A percentile compares a stretch with the other conserved stretches of the same genome.
Conservation (phyloP, 495 filamentous ascomycete species). For the Aspergillus biplanus region DNA sequence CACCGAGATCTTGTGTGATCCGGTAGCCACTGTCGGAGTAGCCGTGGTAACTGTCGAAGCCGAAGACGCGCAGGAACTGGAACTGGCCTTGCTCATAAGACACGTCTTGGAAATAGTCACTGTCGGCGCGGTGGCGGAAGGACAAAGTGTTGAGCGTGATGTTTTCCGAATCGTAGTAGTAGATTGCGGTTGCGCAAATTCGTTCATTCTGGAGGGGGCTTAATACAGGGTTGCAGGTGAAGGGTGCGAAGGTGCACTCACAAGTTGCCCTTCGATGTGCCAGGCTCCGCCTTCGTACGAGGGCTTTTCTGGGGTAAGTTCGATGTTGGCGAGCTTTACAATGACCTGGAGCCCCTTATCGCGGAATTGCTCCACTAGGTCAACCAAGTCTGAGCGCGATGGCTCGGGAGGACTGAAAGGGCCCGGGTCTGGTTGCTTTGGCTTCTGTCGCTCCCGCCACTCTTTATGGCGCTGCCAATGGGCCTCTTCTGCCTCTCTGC, state of each 20-base stretch:
- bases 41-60: neutral
- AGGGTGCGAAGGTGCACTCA: neutral
- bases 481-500: too few relatives aligned
- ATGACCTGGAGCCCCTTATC: conserved; percentile 10
- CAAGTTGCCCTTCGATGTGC: conserved; percentile 51
- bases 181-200: conserved; percentile 58
- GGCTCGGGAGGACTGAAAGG: neutral
- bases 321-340: conserved; percentile 59
- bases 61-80: too few relatives aligned
- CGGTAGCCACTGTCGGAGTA: neutral
- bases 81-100: too few relatives aligned
- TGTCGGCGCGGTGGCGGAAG: conserved; percentile 41
- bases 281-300: conserved; percentile 45
- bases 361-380: neutral
- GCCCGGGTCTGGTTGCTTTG: neutral
- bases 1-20: conserved; percentile 18
- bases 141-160: conserved; percentile 46
- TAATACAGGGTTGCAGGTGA: neutral
- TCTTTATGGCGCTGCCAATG: too few relatives aligned
- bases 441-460: neutral
- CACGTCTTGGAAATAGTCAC: too few relatives aligned
- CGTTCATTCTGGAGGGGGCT: conserved; percentile 41
- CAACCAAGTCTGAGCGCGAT: neutral
- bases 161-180: conserved; percentile 62
- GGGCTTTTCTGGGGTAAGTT: conserved; percentile 59